Evolutionary conservation across 768 basidiomycete species (phyloP), one percentile per base, ranked within the genome.

Genomic region (Amylocystis lapponica): DNA sequence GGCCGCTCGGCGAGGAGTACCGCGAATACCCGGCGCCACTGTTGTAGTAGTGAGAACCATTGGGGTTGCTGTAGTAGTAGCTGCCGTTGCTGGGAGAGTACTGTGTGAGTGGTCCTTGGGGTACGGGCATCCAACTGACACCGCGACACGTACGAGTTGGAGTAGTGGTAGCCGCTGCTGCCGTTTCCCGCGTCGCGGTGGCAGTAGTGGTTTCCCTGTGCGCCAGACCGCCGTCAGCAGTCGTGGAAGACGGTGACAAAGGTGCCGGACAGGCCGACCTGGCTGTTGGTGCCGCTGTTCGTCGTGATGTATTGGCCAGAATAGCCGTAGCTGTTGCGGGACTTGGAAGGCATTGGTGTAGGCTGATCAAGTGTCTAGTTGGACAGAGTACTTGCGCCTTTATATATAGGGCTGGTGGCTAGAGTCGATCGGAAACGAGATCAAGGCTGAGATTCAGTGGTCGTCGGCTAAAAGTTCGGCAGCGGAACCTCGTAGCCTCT

Each of bases 151-250:
- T 54, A 79, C 78, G 21, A 49, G 61, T 82, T 82, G 5, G 77
- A 80, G 54, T 83, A 83, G 49, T 82, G 81, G 45, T 82, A 83
- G 1, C 75, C 70, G 34, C 49, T 59, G 3, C 64, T 62, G 10
- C 70, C 65, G 22, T 47, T 54, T 22, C 67, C 69, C 30, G 70
- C 69, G 52, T 74, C 64, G 38, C 79, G 78, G 53, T 66, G 58
- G 59, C 76, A 79, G 52, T 75, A 80, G 52, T 79, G 76, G 53
- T 82, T 83, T 2, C 79, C 81, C 78, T 81, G 42, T 27, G 31
- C 12, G 21, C 7, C 13, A 37, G 19, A 38, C 36, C 13, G 12
- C n/a, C 35, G 30, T 42, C 2, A 41, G 22, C 1, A 36, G 27
- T 26, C 25, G 19, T 31, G 40, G 29, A 9, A 33, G 21, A 11